Percentiles rank a stretch among this genome's conserved stretches.
These are phyloP conservation scores for Xylaria polymorpha DNA, from an alignment of 2,329 filamentous ascomycete genomes.

Conservation along the genomic window DNA sequence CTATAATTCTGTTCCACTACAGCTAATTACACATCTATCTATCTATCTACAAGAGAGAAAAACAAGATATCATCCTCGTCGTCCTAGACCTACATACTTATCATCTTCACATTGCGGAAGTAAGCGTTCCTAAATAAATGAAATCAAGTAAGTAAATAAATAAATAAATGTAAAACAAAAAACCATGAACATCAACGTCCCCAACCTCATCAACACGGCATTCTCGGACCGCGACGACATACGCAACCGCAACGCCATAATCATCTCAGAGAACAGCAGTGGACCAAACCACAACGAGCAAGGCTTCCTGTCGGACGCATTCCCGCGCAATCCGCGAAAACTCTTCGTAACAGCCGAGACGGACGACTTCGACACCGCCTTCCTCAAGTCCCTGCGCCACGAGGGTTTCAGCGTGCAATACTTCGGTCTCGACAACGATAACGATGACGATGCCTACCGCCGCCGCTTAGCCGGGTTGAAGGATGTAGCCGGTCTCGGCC, in stretches of 20 bases:
- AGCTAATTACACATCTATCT: no score
- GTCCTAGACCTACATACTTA: no score
- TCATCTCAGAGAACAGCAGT: slow-evolving; percentile 37
- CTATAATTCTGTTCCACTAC: no score
- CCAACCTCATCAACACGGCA: slow-evolving; percentile 46
- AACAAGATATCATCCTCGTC: no score
- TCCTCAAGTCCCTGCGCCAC: slow-evolving; percentile 54
- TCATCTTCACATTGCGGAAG: no score
- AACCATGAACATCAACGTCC: slow-evolving; percentile 48
- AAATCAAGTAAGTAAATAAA: no score
- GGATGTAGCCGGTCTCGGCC: slow-evolving; percentile 49
- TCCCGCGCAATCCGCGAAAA: slow-evolving; percentile 53
- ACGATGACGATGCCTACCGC: slow-evolving; percentile 46
- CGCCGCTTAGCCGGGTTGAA: slow-evolving; percentile 52
- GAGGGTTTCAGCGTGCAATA: slow-evolving; percentile 60
- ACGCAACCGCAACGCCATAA: slow-evolving; percentile 38
- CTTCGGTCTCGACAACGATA: slow-evolving; percentile 53
- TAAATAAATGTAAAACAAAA: no score
- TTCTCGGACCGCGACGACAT: slow-evolving; percentile 44
- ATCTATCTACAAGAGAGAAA: no score
- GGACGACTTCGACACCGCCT: slow-evolving; percentile 56
- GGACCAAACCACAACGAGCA: slow-evolving; percentile 55
- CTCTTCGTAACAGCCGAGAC: slow-evolving; percentile 58
- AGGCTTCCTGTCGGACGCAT: slow-evolving; percentile 56
- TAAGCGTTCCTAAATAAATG: no score